Base-by-base conservation (phyloP, 1,284 basidiomycete genomes). In the Cutaneotrichosporon arboriforme region DNA sequence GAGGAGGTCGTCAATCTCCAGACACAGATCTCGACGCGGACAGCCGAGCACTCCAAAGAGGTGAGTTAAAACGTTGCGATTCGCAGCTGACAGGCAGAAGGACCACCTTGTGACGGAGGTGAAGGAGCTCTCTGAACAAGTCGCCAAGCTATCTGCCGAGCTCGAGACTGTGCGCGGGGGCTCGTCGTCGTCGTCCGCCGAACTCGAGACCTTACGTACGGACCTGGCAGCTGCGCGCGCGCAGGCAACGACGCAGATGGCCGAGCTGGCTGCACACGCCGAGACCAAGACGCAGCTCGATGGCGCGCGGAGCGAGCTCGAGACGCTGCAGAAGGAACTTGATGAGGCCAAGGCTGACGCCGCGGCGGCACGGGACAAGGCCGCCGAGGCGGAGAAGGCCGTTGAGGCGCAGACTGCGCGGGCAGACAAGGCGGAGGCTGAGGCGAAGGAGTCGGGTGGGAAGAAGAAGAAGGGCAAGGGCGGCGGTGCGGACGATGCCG, bases 1-100 rank as follows among this genome's bases (percentile, higher is more conserved):
- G 78, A 82, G 48, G 89, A 96, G 52, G 66, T 78, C 10, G 66
- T 74, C 17, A 59, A 62, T 9, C 60, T 78, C n/a, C 70, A 77
- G 37, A 55, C 65, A 7, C 70, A 74, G 57, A 49, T 74, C 21
- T 60, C 67, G 5, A 52, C 49, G 8, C 31, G 66, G 37, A 57
- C 55, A 15, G 66, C 66, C 36, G 72, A 75, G 51, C 66, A 75
- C 49, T 74, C 77, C 52, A 54, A 70, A 26, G 77, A 81, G 60
- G 80, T 80, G 58, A 62, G 73, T 65, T 17, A 9, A n/a, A n/a
- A 14, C 10, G 39, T 37, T 23, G 37, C 5, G 8, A 2, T 41
- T 43, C n/a, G n/a, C n/a, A 42, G 50, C 47, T 49, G 50, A 57
- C 51, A 31, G 13, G 1, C 63, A 73, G 64, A 66, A 73, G 39